Evolutionary conservation across 1,284 basidiomycete species (phyloP), one percentile per base, ranked within the genome.

Genomic region (Polyporus tsugae): DNA sequence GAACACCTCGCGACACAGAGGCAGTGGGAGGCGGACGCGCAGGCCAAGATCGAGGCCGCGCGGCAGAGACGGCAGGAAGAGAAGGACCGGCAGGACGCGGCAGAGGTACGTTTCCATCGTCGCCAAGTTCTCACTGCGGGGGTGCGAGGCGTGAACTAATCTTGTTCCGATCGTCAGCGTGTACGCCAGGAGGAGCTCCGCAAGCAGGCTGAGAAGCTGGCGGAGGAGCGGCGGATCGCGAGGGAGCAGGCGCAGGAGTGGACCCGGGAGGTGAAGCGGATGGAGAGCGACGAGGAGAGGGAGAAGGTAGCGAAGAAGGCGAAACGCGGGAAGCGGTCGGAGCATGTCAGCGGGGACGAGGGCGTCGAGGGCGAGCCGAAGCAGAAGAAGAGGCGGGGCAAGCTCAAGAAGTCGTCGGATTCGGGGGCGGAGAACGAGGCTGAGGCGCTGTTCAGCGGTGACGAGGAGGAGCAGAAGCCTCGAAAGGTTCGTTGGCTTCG

Each of bases 191-290:
- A 92, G 72, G 84, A 87, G 67, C 82, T 91, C 42, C 84, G 86
- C 22, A 72, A 80, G 67, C 86, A 90, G 74, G 90, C 89, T 0
- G 91, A 91, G 75, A 88, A 88, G 75, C 81, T 95, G 15, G 91
- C 91, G 0, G 92, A 93, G 76, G 86, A 92, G 74, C 88, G 95
- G 11, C 86, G 89, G 49, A 78, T 86, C 63, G 93, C 92, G 35
- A 84, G 92, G n/a, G 94, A 94, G 77, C 89, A 95, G 77, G 93
- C 91, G 0, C 83, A 88, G 75, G 87, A 90, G 77, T 94, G 92
- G 93, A 90, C 89, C 42, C 80, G 85, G 58, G 89, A 90, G 70
- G 84, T 89, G 17, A 84, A 85, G 71, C 69, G 65, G 58, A 85
- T 88, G 77, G 90, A 91, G 72, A 92, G 89, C 73, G 92, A 94